Evolutionary conservation across 1,284 basidiomycete species (phyloP), one percentile per base, ranked within the genome.

Genomic region (Gomphus bonarii): DNA sequence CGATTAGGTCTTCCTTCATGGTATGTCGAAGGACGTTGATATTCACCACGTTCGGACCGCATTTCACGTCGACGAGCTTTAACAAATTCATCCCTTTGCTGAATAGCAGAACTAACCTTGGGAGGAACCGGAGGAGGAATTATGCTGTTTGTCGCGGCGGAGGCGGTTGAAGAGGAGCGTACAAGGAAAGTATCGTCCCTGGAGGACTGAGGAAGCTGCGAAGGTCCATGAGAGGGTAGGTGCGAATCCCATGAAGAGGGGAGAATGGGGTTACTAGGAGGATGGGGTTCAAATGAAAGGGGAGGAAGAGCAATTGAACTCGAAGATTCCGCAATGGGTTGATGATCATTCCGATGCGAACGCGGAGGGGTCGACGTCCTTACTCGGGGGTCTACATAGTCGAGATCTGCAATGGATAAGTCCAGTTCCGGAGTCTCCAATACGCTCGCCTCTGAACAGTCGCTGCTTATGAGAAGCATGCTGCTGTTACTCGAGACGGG

Each of bases 61-160:
- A 81, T 78, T 66, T 86, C 79, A 14, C 85, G 73, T 59, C 87
- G 75, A 69, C 83, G 88, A 64, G 87, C 82, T 25, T 82, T 70
- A 62, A 91, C 88, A 51, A 85, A 67, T 58, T 84, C 78, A 65
- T 91, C 88, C 33, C 87, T 76, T 25, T 68, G 71, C 36, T 70
- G 77, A 59, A 85, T 85, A 33, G 81, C 82, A 65, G 86, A 80
- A 43, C n/a, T 33, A 22, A 50, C 58, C 65, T 83, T 88, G 3
- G 76, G 76, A 12, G 79, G 79, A 7, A 75, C 70, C 0, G 76
- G 77, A 7, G 80, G 76, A 18, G 74, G 72, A n/a, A 72, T 63
- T 12, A 75, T 75, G 11, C 75, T 67, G 6, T 66, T 67, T 60
- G 76, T 78, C 28, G 69, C 69, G 9, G 25, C 48, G 16, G 54